Evolutionary conservation across 805 yeast species (phyloP), one percentile per base, ranked within the genome.

Genomic region (Lachancea meyersii): DNA sequence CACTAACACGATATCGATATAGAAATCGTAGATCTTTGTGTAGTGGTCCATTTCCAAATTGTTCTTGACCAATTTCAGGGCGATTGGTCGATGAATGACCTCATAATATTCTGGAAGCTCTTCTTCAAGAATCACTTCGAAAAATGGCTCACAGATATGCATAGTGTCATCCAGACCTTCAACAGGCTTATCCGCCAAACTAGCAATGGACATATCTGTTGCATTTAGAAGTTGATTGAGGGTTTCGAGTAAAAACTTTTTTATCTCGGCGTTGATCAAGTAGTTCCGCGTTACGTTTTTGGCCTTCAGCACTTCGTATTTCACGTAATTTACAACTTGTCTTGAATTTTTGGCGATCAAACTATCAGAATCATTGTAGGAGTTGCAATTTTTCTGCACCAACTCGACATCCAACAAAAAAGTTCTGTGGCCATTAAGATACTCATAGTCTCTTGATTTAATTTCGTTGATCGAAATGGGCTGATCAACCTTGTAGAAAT

Each of bases 101-200:
- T 76, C 73, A 63, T 81, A 81, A 65, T 89, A 89, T 54, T 85
- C 95, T 1, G 96, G 95, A 53, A 83, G 82, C 45, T 75, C 76
- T 11, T 75, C 75, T 24, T 73, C 74, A 54, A 79, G 79, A 2
- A 91, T 93, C 43, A 79, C 81, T 24, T 80, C 84, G 67, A 83
- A 59, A 58, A 88, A 89, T 0, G 94, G 85, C 11, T 75, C 83
- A 46, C 84, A 75, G 31, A 82, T 68, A 37, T 67, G 51, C 19
- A 56, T 46, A 10, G 50, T 44, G 37, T 55, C 56, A 35, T 58
- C 63, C n/a, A 54, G 37, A 37, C 52, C 52, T 10, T 50, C 43
- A 17, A 45, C 36, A 11, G 46, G 45, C 43, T 51, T 57, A 14
- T 47, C 43, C 21, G 48, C 49, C 10, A 56, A 45, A 14, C 44